These are phyloP conservation scores for Alternaria triticina DNA, from an alignment of 2,329 filamentous ascomycete genomes.

Conservation along the genomic window DNA sequence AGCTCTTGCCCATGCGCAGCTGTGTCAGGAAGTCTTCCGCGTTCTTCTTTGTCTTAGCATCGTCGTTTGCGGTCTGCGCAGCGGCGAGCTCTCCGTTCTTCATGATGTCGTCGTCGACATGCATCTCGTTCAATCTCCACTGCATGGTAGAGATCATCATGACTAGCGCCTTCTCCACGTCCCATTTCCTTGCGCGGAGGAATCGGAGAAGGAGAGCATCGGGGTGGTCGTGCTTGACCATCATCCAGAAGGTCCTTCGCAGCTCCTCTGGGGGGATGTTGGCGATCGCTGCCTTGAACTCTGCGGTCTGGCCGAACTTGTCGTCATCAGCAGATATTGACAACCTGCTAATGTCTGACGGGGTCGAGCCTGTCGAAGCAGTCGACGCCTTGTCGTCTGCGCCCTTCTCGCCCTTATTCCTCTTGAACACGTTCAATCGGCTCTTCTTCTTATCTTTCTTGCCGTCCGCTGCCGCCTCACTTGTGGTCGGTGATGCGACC, in stretches of 20 bases:
- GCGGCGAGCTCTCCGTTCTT: slow-evolving; percentile 52
- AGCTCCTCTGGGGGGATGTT: slow-evolving; percentile 79
- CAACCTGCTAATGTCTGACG: slow-evolving; percentile 39
- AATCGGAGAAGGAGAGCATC: slow-evolving; percentile 72
- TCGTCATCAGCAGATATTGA: slow-evolving; percentile 66
- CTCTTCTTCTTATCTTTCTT: slow-evolving; percentile 76
- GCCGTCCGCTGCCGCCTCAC: slow-evolving; percentile 22
- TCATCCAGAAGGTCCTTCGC: slow-evolving; percentile 82
- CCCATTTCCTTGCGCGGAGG: slow-evolving; percentile 69
- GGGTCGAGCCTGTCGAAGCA: slow-evolving; percentile 29
- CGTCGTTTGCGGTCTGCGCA: slow-evolving; percentile 67
- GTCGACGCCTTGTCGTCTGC: slow-evolving; percentile 42
- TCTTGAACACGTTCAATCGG: slow-evolving; percentile 71
- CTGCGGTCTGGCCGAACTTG: slow-evolving; percentile 89
- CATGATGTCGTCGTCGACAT: slow-evolving; percentile 86
- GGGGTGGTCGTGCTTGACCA: slow-evolving; percentile 95
- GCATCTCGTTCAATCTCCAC: slow-evolving; percentile 83
- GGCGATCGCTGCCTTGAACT: slow-evolving; percentile 81
- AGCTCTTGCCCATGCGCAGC: slow-evolving; percentile 89
- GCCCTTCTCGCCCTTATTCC: slow-evolving; percentile 60
- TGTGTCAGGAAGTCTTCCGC: slow-evolving; percentile 82
- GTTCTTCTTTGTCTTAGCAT: slow-evolving; percentile 69
- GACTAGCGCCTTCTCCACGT: slow-evolving; percentile 87
- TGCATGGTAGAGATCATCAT: slow-evolving; percentile 96
- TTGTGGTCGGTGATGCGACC: slow-evolving; percentile 12